phyloP scores from a whole-genome alignment of 257 asterid species.

The Nicotiana obtusifolia region DNA sequence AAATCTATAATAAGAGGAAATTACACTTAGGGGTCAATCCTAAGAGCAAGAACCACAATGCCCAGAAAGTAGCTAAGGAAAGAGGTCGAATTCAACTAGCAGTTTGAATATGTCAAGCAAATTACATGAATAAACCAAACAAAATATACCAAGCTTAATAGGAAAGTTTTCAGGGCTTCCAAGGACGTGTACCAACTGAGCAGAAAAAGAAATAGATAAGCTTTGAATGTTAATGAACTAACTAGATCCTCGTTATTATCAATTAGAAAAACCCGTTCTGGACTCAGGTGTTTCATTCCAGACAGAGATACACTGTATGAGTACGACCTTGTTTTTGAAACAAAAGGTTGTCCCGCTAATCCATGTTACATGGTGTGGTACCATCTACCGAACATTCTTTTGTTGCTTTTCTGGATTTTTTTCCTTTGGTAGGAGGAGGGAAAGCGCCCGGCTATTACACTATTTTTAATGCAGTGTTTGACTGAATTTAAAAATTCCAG shows the following conservation, averaged over 20 bases:
- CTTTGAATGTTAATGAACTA: background rate
- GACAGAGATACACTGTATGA: background rate
- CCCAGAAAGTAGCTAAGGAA: background rate
- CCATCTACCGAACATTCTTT: background rate
- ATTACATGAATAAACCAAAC: background rate
- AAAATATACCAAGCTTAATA: background rate
- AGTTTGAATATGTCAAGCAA: background rate
- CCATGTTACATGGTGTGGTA: background rate
- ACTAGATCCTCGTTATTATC: background rate
- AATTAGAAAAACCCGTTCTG: background rate
- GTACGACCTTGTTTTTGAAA: background rate
- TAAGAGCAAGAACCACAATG: background rate
- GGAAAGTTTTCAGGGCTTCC: background rate
- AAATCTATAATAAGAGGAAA: conserved; percentile 43
- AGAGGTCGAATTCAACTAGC: background rate
- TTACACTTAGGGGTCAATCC: background rate
- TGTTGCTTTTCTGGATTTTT: background rate
- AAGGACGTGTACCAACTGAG: background rate
- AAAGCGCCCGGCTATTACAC: background rate
- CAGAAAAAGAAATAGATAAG: background rate
- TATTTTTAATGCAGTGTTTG: background rate
- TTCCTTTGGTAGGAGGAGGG: background rate
- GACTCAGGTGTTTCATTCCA: background rate
- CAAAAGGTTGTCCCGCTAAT: background rate
- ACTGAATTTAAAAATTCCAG: background rate